phyloP scores from a whole-genome alignment of 2,329 filamentous ascomycete species.

The Aspergillus ochraceus region DNA sequence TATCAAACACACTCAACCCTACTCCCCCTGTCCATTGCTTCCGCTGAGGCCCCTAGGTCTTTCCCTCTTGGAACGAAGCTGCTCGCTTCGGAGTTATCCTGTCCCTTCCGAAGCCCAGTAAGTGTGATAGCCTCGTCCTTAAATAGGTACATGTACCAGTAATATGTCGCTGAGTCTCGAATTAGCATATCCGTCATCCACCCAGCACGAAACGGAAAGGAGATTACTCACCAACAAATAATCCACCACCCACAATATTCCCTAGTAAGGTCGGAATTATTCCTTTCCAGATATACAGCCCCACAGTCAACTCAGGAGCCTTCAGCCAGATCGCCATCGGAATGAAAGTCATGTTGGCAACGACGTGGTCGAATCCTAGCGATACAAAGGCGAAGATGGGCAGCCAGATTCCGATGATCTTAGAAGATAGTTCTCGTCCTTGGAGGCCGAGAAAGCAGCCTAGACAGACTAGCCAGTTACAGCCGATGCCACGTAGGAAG shows the following conservation, averaged over 20 bases:
- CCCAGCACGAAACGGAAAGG: neutral
- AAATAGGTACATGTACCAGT: constrained; percentile 50
- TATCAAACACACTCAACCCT: too few relatives aligned
- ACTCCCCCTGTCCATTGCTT: too few relatives aligned
- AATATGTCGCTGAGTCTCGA: constrained; percentile 34
- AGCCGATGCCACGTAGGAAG: constrained; percentile 56
- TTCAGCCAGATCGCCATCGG: constrained; percentile 53
- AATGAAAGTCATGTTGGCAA: constrained; percentile 59
- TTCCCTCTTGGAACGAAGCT: neutral
- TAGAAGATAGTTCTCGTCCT: constrained; percentile 53
- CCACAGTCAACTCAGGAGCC: constrained; percentile 46
- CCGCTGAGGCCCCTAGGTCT: constrained; percentile 15
- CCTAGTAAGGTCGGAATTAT: constrained; percentile 56
- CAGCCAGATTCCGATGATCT: constrained; percentile 58
- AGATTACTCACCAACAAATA: constrained; percentile 49
- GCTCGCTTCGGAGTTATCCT: constrained; percentile 2
- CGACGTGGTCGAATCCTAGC: constrained; percentile 56
- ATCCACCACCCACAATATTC: constrained; percentile 54
- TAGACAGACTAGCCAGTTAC: constrained; percentile 60
- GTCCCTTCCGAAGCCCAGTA: constrained; percentile 10
- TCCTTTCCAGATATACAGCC: constrained; percentile 59
- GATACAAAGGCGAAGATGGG: constrained; percentile 57
- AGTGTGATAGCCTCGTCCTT: constrained; percentile 22
- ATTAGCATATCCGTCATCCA: neutral
- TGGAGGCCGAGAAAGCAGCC: constrained; percentile 49